A percentile compares a stretch with the other conserved stretches of the same genome.
Evolutionary conservation across 1,139 yeast genomes (phyloP).

Genomic region (Cylindricascospora bacillispora): DNA sequence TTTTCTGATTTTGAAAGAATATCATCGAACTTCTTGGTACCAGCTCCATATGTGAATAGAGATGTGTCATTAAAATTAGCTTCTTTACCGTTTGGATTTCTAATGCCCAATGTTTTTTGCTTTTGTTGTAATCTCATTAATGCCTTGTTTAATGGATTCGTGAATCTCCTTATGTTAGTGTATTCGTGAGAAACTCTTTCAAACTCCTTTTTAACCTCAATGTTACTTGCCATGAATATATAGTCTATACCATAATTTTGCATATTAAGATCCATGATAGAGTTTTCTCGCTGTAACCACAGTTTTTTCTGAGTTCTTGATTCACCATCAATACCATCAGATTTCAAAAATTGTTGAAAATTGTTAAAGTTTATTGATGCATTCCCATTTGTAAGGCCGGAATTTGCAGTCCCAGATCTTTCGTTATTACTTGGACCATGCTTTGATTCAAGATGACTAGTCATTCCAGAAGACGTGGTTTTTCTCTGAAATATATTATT

Average conservation of each 20-base stretch:
- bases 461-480: constrained; percentile 3
- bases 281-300: constrained; percentile 73
- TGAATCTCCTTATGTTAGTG: constrained; percentile 52
- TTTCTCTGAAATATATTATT: constrained; percentile 8
- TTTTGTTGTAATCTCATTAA: constrained; percentile 32
- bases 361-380: constrained; percentile 20
- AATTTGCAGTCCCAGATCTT: constrained; percentile 1
- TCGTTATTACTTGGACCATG: constrained; percentile 3
- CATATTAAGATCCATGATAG: constrained; percentile 43
- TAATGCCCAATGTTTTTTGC: constrained; percentile 7
- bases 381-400: constrained; percentile 1
- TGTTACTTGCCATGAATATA: constrained; percentile 37
- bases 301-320: constrained; percentile 73
- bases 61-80: constrained; percentile 2
- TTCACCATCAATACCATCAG: constrained; percentile 31
- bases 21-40: constrained; percentile 11
- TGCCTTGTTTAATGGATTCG: constrained; percentile 57
- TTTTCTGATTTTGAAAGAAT: constrained; percentile 13
- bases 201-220: constrained; percentile 59
- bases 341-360: constrained; percentile 27
- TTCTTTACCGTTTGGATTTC: constrained; percentile 4
- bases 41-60: constrained; percentile 1
- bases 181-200: constrained; percentile 68
- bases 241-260: constrained; percentile 19
- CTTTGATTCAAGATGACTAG: not conserved